Percentiles rank a stretch among this genome's conserved stretches.
Conservation (phyloP, 768 basidiomycete species). For the Termitomyces sp. region DNA sequence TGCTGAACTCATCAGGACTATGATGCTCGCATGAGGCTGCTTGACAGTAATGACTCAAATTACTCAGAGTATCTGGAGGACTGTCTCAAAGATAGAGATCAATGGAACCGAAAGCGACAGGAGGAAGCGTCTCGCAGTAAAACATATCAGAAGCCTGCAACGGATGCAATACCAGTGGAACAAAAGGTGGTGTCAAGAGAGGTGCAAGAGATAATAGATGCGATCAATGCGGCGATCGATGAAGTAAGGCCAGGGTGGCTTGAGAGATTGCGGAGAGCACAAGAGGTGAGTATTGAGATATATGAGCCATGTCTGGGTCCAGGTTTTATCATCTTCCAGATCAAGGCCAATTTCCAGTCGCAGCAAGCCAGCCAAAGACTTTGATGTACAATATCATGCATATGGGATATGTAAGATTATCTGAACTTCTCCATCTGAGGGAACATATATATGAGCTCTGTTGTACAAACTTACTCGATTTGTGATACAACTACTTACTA, state of each 20-base stretch:
- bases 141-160: not conserved
- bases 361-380: constrained; percentile 6
- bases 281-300: constrained; percentile 34
- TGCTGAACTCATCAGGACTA: constrained; percentile 31
- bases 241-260: constrained; percentile 60
- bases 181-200: constrained; percentile 34
- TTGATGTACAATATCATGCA: constrained; percentile 8
- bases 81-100: constrained; percentile 44
- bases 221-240: constrained; percentile 47
- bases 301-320: not conserved
- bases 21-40: constrained; percentile 33
- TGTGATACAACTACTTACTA: not conserved
- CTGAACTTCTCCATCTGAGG: not conserved
- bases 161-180: constrained; percentile 31
- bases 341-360: constrained; percentile 11
- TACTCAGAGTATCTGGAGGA: constrained; percentile 33
- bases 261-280: constrained; percentile 42
- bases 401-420: not conserved
- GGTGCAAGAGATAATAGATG: constrained; percentile 49
- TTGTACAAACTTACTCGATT: constrained; percentile 1
- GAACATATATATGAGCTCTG: not conserved
- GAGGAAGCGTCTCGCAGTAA: constrained; percentile 29
- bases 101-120: constrained; percentile 48
- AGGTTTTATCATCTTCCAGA: constrained; percentile 1
- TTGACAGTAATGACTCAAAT: constrained; percentile 18